Base-by-base conservation (phyloP, 2,329 filamentous ascomycete genomes). In the Colletotrichum destructivum region DNA sequence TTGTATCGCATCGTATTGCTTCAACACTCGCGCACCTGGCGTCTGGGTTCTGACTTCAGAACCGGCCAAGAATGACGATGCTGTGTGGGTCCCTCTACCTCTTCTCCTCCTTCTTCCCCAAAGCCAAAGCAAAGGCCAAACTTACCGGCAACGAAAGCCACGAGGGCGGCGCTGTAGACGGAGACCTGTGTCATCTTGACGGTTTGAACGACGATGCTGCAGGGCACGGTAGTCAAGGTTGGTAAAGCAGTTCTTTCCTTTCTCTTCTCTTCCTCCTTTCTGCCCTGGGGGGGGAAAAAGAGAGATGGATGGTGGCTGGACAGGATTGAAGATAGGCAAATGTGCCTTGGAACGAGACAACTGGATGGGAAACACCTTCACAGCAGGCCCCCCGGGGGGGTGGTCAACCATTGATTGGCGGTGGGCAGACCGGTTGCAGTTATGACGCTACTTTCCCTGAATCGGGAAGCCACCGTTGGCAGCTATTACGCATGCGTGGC, bases 61-160 rank as follows among this genome's bases (percentile, higher is more conserved):
- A 42, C 66, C 59, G 51, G 47, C 57, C 35, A 38, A 38, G 35
- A 49, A 67, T 63, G 62, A 57, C 72, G 62, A 75, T 68, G 74
- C 69, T 52, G 68, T 60, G 66, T 70, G 69, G 65, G 47, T 55
- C 66, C 65, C 65, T 23, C 56, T 38, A 11, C 35, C 35, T 11
- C 35, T 38, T 38, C 31, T 35, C 31, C 31, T 35, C 31, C 8
- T 31, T 12, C 51, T 31, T 61, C 42, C 42, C 26, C 31, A 42
- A 52, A 18, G 47, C n/a, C 35, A 60, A 62, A 31, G 57, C 31
- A 57, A 65, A 42, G 42, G 35, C 56, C 35, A 84, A 84, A 84
- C 84, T 74, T 80, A 86, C 85, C 82, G 62, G 80, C 83, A 63
- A 80, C 76, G 77, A 85, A 82, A 69, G 81, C 84, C 77, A 82